Evolutionary conservation across 2,329 filamentous ascomycete species (phyloP), one percentile per base, ranked within the genome.

Genomic region (Lachnellula suecica): DNA sequence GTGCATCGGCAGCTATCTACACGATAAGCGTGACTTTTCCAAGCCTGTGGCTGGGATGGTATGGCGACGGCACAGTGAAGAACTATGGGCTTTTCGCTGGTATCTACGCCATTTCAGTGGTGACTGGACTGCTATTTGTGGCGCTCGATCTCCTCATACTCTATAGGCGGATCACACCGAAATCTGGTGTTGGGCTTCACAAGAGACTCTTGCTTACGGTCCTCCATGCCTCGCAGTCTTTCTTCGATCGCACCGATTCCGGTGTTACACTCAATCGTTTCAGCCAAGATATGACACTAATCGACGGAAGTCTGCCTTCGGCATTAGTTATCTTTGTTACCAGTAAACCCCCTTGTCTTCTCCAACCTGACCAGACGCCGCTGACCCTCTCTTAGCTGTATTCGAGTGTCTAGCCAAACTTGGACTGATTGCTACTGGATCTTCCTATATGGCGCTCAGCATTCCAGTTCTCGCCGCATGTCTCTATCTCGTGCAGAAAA

Each of bases 401-500:
- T 45, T 23, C 43, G 43, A 23, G 41, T 44, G 24, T 44, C 41
- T n/a, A n/a, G n/a, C n/a, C n/a, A n/a, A n/a, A n/a, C n/a, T n/a
- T n/a, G n/a, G n/a, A n/a, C n/a, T n/a, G n/a, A n/a, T 44, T 44
- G 15, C 38, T 31, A 37, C 27, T 38, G 44, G 29, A 37, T 47
- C 31, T 37, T 25, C 27, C 25, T 48, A 48, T 29, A 29, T 48
- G 22, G 46, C 19, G 6, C 34, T 22, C 23, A 15, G 27, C 0
- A 80, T 83, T 51, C 81, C 81, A 0, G 64, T 80, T 4, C 59
- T 84, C 3, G 54, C 74, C 15, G 66, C 58, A 0, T 54, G 75
- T 1, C 54, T 83, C 1, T 84, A 75, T 49, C 54, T 70, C 1
- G 65, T 84, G 0, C 81, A 84, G 56, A 76, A 71, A 46, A 74